These are phyloP conservation scores for Aspergillus neotritici DNA, from an alignment of 2,329 filamentous ascomycete species.

Conservation along the genomic window DNA sequence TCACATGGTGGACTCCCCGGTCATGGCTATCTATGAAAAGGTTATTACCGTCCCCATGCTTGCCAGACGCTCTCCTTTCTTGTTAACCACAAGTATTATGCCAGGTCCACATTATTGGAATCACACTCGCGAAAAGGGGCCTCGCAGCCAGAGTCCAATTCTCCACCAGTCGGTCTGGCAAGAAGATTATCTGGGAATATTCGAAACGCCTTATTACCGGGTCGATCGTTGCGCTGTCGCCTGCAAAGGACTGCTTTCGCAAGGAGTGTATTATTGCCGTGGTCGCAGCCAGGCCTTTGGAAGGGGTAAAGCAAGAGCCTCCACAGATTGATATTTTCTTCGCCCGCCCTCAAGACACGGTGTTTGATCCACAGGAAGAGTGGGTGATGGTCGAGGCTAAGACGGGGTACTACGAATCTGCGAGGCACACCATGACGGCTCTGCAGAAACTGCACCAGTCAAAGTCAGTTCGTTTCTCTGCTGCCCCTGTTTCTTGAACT, in stretches of 20 bases:
- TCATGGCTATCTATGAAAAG: conserved; percentile 64
- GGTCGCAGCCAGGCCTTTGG: conserved; percentile 64
- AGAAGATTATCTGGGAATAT: conserved; percentile 63
- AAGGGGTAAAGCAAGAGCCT: conserved; percentile 58
- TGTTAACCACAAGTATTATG: neutral
- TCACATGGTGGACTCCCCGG: conserved; percentile 51
- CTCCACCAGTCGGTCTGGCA: conserved; percentile 59
- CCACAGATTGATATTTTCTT: conserved; percentile 74
- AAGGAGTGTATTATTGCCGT: conserved; percentile 63
- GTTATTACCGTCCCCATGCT: conserved; percentile 35
- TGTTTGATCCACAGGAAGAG: conserved; percentile 63
- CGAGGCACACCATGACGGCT: conserved; percentile 65
- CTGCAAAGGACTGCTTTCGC: conserved; percentile 55
- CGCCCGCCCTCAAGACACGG: conserved; percentile 53
- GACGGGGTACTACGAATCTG: conserved; percentile 69
- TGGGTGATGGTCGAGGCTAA: conserved; percentile 76
- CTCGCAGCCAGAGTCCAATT: conserved; percentile 65
- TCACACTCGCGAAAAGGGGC: conserved; percentile 59
- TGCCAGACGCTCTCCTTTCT: neutral
- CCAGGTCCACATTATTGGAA: conserved; percentile 61
- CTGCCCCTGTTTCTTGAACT: neutral
- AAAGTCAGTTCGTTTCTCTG: conserved; percentile 26
- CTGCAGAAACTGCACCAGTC: conserved; percentile 61
- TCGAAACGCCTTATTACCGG: conserved; percentile 54
- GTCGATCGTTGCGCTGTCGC: conserved; percentile 51